phyloP scores from a whole-genome alignment of 768 basidiomycete genomes.

The Tulasnella sp. region DNA sequence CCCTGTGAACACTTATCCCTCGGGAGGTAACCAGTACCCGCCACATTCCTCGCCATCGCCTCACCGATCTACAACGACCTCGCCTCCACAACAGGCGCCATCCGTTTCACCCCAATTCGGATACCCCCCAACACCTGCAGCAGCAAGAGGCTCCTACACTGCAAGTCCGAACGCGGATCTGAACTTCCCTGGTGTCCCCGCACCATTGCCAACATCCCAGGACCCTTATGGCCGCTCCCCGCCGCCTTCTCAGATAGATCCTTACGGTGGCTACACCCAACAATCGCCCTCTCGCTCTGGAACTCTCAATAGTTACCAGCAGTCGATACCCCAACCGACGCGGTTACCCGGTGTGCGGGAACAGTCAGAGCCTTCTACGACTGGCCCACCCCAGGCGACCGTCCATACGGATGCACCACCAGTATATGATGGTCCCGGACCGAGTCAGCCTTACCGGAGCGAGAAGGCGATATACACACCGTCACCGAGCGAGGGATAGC shows the following conservation, averaged over 20 bases:
- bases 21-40: background rate
- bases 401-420: slow-evolving; percentile 3
- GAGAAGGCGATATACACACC: slow-evolving; percentile 3
- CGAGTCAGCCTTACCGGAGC: background rate
- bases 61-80: no score
- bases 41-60: background rate
- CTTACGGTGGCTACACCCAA: background rate
- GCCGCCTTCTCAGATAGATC: background rate
- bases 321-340: background rate
- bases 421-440: background rate
- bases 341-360: slow-evolving; percentile 1
- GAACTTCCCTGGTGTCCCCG: slow-evolving; percentile 10
- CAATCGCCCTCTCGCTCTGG: background rate
- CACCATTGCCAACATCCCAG: background rate
- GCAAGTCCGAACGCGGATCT: background rate
- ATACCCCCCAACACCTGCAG: no score
- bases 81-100: no score
- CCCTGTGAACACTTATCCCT: background rate
- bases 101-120: no score
- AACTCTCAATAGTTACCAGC: background rate
- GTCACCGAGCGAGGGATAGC: no score
- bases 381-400: background rate
- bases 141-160: background rate
- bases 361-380: background rate
- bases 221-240: background rate